A percentile compares a stretch with the other conserved stretches of the same genome.
These are phyloP conservation scores for Venturia carpophila DNA, from an alignment of 2,329 filamentous ascomycete species.

Conservation along the genomic window DNA sequence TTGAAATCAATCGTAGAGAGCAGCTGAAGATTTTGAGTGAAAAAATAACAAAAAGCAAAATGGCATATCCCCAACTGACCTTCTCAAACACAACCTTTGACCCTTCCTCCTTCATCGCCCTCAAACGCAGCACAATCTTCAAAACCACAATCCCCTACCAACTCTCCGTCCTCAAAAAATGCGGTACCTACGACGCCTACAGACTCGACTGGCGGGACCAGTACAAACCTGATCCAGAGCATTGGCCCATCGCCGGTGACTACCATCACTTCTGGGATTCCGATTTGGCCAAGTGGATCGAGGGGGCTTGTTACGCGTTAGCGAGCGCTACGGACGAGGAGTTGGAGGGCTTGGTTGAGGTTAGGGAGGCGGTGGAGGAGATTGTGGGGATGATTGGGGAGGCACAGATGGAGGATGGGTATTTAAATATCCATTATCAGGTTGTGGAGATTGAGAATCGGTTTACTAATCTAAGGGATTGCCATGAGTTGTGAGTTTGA, in stretches of 20 bases:
- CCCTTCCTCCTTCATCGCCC: conserved; percentile 29
- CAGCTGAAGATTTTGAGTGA: neutral
- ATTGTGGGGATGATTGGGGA: conserved; percentile 50
- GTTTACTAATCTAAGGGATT: conserved; percentile 53
- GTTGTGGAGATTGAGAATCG: conserved; percentile 49
- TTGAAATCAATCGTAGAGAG: neutral
- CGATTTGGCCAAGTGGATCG: conserved; percentile 54
- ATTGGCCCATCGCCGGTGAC: conserved; percentile 43
- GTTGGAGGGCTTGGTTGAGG: conserved; percentile 43
- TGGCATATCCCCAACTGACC: conserved; percentile 38
- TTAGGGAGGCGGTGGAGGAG: conserved; percentile 46
- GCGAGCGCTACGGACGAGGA: conserved; percentile 36
- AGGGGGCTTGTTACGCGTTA: conserved; percentile 53
- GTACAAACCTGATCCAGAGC: conserved; percentile 16
- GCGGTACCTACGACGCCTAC: conserved; percentile 41
- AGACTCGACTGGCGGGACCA: conserved; percentile 18
- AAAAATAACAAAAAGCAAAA: neutral
- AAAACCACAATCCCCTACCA: conserved; percentile 44
- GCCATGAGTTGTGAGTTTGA: conserved; percentile 49
- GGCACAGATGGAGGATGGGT: conserved; percentile 54
- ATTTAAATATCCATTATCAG: conserved; percentile 56
- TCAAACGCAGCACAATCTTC: conserved; percentile 37
- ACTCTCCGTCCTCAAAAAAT: conserved; percentile 45
- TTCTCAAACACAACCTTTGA: conserved; percentile 32
- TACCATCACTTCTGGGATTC: conserved; percentile 52